A percentile compares a stretch with the other conserved stretches of the same genome.
Conservation (phyloP, 1,284 basidiomycete genomes). For the Trichosporon sp. region DNA sequence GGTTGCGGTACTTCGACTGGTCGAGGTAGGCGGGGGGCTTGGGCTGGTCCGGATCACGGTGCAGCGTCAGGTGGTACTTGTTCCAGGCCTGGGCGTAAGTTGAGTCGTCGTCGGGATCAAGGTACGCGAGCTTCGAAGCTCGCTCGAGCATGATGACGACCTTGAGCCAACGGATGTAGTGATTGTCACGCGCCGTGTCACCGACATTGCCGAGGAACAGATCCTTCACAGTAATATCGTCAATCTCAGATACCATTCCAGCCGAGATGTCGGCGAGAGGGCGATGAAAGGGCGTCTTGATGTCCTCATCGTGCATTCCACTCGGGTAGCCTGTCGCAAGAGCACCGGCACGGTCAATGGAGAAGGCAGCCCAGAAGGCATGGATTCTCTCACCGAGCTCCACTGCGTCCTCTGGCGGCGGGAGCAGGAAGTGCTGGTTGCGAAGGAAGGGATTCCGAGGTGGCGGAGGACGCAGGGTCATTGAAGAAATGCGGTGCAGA, state of each 20-base stretch:
- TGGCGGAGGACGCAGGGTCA: conserved; percentile 34
- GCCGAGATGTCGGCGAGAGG: conserved; percentile 44
- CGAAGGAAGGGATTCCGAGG: conserved; percentile 43
- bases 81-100: conserved; percentile 44
- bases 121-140: conserved; percentile 46
- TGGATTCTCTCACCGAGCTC: conserved; percentile 52
- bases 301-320: conserved; percentile 45
- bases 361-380: conserved; percentile 51
- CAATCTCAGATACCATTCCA: conserved; percentile 40
- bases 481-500: conserved; percentile 48
- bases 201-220: conserved; percentile 39
- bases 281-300: conserved; percentile 48
- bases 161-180: conserved; percentile 41
- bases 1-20: conserved; percentile 49
- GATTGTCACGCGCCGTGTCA: conserved; percentile 33
- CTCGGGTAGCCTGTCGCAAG: conserved; percentile 48
- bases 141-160: conserved; percentile 47
- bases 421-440: conserved; percentile 42
- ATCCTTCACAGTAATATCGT: conserved; percentile 47
- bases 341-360: conserved; percentile 47
- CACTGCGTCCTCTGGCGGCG: conserved; percentile 48
- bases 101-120: conserved; percentile 44
- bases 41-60: conserved; percentile 29
- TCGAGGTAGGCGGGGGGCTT: conserved; percentile 45
- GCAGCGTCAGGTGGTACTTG: conserved; percentile 33